phyloP scores from a whole-genome alignment of 2,329 filamentous ascomycete genomes.

The Tolypocladium nubicola region DNA sequence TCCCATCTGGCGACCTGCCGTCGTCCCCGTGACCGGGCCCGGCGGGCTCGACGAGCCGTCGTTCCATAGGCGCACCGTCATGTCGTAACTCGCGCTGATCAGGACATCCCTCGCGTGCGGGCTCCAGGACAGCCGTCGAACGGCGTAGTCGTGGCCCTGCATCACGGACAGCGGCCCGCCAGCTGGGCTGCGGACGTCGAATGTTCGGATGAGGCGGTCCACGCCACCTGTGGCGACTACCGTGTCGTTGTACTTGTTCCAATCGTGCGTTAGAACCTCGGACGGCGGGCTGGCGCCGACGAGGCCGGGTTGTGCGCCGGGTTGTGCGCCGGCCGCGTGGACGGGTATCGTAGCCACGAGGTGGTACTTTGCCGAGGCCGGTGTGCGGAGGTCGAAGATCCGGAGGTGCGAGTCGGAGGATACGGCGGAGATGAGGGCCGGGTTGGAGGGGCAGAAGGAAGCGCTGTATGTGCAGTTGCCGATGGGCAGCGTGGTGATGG shows the following conservation, averaged over 20 bases:
- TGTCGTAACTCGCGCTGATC: conserved; percentile 88
- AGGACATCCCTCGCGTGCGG: conserved; percentile 86
- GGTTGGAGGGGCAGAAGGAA: conserved; percentile 82
- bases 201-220: conserved; percentile 76
- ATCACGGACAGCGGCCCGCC: conserved; percentile 65
- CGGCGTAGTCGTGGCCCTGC: conserved; percentile 82
- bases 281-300: conserved; percentile 46
- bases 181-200: conserved; percentile 72
- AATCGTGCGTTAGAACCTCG: conserved; percentile 90
- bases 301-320: conserved; percentile 17
- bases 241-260: conserved; percentile 92
- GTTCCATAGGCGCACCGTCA: conserved; percentile 92
- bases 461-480: conserved; percentile 91
- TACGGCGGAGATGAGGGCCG: conserved; percentile 75
- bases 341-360: conserved; percentile 75
- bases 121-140: conserved; percentile 79
- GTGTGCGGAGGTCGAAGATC: conserved; percentile 84
- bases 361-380: conserved; percentile 78
- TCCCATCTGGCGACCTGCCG: conserved; percentile 62
- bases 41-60: conserved; percentile 47
- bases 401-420: conserved; percentile 82
- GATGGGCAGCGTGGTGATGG: conserved; percentile 76
- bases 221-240: conserved; percentile 84
- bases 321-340: conserved; percentile 52
- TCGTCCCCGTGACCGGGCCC: conserved; percentile 23